Percentiles rank a stretch among this genome's conserved stretches.
Evolutionary conservation across 805 yeast species (phyloP).

Genomic region (Ogataea nakhonphanomensis): DNA sequence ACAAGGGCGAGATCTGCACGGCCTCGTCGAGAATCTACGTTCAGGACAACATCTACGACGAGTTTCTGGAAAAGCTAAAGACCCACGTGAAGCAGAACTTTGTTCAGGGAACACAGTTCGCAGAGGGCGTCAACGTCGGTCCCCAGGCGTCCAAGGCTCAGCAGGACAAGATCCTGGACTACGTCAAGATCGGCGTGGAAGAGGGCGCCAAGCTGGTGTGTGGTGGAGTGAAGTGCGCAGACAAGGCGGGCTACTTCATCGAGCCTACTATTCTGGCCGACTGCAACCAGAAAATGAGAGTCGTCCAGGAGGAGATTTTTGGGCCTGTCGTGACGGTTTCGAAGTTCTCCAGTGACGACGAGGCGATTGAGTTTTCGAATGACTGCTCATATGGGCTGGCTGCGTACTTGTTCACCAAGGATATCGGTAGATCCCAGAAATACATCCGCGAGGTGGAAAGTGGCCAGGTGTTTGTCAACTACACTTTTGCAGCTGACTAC

Average conservation of each 20-base stretch:
- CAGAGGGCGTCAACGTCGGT: conserved; percentile 76
- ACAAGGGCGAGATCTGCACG: conserved; percentile 94
- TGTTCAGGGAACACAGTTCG: conserved; percentile 80
- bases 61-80: conserved; percentile 60
- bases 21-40: conserved; percentile 92
- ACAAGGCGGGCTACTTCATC: conserved; percentile 57
- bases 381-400: conserved; percentile 83
- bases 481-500: conserved; percentile 84
- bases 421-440: conserved; percentile 69
- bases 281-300: conserved; percentile 62
- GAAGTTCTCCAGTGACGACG: conserved; percentile 80
- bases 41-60: conserved; percentile 80
- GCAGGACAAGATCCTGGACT: conserved; percentile 70
- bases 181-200: conserved; percentile 69
- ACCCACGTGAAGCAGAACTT: conserved; percentile 49
- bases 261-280: conserved; percentile 75
- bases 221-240: conserved; percentile 50
- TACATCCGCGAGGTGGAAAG: conserved; percentile 74
- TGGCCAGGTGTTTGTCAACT: conserved; percentile 91
- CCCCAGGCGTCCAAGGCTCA: conserved; percentile 86
- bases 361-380: conserved; percentile 75
- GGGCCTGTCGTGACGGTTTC: conserved; percentile 89
- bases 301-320: conserved; percentile 76
- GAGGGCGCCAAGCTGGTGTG: conserved; percentile 79
- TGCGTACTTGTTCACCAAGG: conserved; percentile 83